phyloP scores from a whole-genome alignment of 2,329 filamentous ascomycete genomes.

The Penicillium fuscoglaucum region DNA sequence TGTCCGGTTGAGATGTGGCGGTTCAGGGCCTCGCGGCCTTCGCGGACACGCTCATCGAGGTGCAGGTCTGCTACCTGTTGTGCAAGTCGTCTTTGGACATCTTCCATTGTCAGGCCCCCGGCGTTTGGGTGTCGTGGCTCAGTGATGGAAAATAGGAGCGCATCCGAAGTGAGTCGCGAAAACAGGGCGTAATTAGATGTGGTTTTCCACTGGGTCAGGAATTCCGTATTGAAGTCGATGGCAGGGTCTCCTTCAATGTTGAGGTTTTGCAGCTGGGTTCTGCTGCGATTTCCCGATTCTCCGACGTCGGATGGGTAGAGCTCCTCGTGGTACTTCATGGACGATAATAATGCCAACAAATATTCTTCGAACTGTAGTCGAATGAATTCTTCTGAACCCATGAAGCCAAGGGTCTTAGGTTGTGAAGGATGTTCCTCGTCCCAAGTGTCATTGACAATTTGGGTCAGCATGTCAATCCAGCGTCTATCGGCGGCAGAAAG shows the following conservation, averaged over 20 bases:
- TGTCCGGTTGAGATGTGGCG: conserved; percentile 84
- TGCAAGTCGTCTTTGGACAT: conserved; percentile 84
- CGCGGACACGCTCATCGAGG: conserved; percentile 83
- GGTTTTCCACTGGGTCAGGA: conserved; percentile 80
- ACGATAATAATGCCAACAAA: conserved; percentile 80
- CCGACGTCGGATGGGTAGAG: conserved; percentile 52
- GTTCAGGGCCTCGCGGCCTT: conserved; percentile 80
- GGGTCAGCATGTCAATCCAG: conserved; percentile 95
- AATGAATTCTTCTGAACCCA: conserved; percentile 96
- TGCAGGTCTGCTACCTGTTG: conserved; percentile 94
- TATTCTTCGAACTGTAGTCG: conserved; percentile 97
- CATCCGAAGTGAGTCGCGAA: conserved; percentile 70
- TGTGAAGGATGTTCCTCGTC: conserved; percentile 84
- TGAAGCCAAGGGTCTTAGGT: conserved; percentile 93
- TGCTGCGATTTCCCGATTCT: conserved; percentile 43
- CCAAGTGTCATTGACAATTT: conserved; percentile 95
- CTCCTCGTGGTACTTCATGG: conserved; percentile 84
- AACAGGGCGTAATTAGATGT: conserved; percentile 94
- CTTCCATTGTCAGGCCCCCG: conserved; percentile 88
- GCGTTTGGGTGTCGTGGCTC: conserved; percentile 92
- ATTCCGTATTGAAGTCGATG: conserved; percentile 78
- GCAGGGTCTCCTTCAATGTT: conserved; percentile 81
- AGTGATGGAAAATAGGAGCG: conserved; percentile 89
- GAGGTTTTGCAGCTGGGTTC: conserved; percentile 54
- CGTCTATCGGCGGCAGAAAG: conserved; percentile 85